These are phyloP conservation scores for Calcarisporium arbuscula DNA, from an alignment of 2,329 filamentous ascomycete genomes.

Conservation along the genomic window DNA sequence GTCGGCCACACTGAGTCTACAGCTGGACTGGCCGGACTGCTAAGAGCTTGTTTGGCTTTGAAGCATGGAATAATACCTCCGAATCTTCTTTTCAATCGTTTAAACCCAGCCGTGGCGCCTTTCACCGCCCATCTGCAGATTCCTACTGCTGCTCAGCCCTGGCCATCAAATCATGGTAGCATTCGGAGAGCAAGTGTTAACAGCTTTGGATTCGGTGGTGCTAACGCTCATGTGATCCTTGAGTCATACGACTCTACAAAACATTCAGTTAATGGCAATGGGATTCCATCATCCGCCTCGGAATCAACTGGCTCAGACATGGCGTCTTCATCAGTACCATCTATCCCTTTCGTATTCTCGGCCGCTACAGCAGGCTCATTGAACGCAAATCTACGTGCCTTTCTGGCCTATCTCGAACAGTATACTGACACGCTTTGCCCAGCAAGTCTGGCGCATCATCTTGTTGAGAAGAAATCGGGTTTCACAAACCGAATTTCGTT, in stretches of 20 bases:
- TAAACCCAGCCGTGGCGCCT: slow-evolving; percentile 15
- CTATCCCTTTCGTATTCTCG: slow-evolving; percentile 8
- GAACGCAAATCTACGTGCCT: too few relatives aligned
- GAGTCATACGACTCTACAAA: too few relatives aligned
- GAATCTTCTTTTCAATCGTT: slow-evolving; percentile 19
- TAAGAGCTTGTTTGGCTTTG: slow-evolving; percentile 14
- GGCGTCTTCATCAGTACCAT: not conserved
- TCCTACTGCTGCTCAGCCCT: slow-evolving; percentile 12
- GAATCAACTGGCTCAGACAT: too few relatives aligned
- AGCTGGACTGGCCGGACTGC: slow-evolving; percentile 17
- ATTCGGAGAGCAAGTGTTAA: slow-evolving; percentile 18
- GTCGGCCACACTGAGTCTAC: slow-evolving; percentile 21
- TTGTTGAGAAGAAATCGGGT: too few relatives aligned
- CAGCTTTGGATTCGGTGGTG: slow-evolving; percentile 36
- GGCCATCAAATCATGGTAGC: slow-evolving; percentile 10
- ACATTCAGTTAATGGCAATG: too few relatives aligned
- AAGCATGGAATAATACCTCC: slow-evolving; percentile 18
- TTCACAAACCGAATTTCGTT: too few relatives aligned
- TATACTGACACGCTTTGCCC: too few relatives aligned
- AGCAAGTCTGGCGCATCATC: too few relatives aligned
- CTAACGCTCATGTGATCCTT: too few relatives aligned
- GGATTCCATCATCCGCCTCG: too few relatives aligned
- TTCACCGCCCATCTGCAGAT: slow-evolving; percentile 16
- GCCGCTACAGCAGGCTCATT: slow-evolving; percentile 2
- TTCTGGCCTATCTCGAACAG: too few relatives aligned